Base-by-base conservation (phyloP, 306 rosid genomes). In the Prunus mume region DNA sequence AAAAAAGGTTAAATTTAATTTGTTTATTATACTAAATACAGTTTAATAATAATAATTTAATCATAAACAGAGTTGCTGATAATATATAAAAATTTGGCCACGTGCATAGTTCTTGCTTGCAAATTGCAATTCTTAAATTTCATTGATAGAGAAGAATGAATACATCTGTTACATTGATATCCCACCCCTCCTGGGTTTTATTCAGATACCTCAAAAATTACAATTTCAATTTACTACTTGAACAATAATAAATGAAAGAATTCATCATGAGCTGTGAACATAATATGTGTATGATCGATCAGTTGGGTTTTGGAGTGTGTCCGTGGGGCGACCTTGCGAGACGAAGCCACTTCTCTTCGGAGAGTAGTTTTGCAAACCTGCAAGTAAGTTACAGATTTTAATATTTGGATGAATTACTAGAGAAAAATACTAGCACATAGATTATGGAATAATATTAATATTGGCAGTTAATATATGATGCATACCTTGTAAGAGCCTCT, bases 331-430 rank as follows among this genome's bases (percentile, higher is more conserved):
- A 88, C 70, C 18, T 86, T 34, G 68, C 55, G n/a, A 85, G 81
- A 54, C 96, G 82, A 64, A 71, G 76, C 64, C 73, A 47, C 67
- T 83, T 83, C 75, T 86, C 92, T 47, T 80, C 75, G 5, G 95
- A 90, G 10, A 90, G 84, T 50, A 82, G 66, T 71, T 67, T 73
- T 10, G 89, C 92, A 73, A 88, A 83, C 79, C 95, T 90, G 71
- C 45, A 65, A 4, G 43, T 20, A 60, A 17, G 19, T 54, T 12
- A 22, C 12, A 24, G 12, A 0, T 20, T 10, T 56, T 46, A 22
- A 20, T 19, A 24, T 38, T 4, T 45, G 25, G 24, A 22, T 71
- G 6, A 62, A 17, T 14, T 15, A 30, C 17, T 18, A 13, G 10
- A 60, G 38, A 8, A 60, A 38, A 14, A 25, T 60, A 60, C 13